These are phyloP conservation scores for Clavariopsis aquatica DNA, from an alignment of 495 filamentous ascomycete genomes.

Conservation along the genomic window DNA sequence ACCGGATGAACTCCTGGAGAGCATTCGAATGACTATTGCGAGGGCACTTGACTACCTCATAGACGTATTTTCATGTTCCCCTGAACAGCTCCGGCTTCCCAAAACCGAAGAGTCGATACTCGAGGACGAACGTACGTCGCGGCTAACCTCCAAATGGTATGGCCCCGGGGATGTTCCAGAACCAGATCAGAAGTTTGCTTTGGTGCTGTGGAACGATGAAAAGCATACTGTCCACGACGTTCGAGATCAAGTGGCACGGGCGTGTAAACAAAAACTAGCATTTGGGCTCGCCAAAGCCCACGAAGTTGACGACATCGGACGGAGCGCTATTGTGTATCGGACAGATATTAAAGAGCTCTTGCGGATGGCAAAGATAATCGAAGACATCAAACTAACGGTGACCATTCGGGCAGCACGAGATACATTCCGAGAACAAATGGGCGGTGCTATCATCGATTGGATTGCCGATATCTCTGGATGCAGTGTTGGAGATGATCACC, in stretches of 20 bases:
- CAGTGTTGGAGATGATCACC: conserved; percentile 74
- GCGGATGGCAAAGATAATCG: conserved; percentile 75
- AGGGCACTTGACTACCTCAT: conserved; percentile 89
- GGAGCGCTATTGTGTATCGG: conserved; percentile 77
- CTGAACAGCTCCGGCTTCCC: conserved; percentile 83
- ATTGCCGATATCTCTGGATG: conserved; percentile 89
- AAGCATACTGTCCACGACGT: conserved; percentile 97
- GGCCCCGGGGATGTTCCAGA: conserved; percentile 57
- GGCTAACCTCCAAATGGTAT: conserved; percentile 74
- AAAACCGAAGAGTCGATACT: conserved; percentile 79
- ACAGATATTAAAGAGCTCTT: conserved; percentile 70
- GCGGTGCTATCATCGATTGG: conserved; percentile 96
- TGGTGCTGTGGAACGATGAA: conserved; percentile 98
- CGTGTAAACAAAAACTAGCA: conserved; percentile 69
- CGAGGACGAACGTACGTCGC: conserved; percentile 77
- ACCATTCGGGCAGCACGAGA: conserved; percentile 92
- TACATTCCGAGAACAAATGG: conserved; percentile 97
- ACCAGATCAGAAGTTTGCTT: conserved; percentile 70
- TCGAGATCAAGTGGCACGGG: conserved; percentile 80
- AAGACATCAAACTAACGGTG: conserved; percentile 93
- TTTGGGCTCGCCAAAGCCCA: conserved; percentile 76
- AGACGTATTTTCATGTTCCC: conserved; percentile 96
- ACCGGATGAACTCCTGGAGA: conserved; percentile 70
- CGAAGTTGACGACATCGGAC: conserved; percentile 83
- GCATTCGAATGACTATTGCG: conserved; percentile 80